Evolutionary conservation across 768 basidiomycete genomes (phyloP), one percentile per base, ranked within the genome.

Genomic region (Auricularia cornea): DNA sequence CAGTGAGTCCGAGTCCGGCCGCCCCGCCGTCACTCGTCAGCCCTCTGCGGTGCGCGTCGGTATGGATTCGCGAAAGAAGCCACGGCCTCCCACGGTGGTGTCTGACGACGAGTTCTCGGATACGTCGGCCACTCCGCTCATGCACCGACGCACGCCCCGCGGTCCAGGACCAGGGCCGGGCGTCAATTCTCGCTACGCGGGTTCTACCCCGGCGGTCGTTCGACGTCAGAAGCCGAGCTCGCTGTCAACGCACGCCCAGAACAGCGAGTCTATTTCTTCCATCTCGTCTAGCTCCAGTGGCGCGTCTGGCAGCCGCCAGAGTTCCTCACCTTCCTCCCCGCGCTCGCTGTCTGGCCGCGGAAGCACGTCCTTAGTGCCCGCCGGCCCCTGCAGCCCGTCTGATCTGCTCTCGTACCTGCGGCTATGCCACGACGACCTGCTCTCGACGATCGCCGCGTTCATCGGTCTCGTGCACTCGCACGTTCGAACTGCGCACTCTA

Each of bases 391-490:
- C 40, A 85, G 82, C 28, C 79, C 86, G 57, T 74, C 80, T 2
- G 87, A 90, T 69, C 83, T 92, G 4, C 80, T 89, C 74, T 87
- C 88, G 63, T 85, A 88, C 6, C 80, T 97, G 54, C 85, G 89
- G n/a, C 75, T 79, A 65, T 91, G 91, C 16, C 94, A 97, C 71
- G 94, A 97, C 71, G 84, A 89, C 59, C 90, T 95, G 69, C 80
- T 98, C 12, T 96, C 93, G 3, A 91, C 93, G 23, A 93, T 97
- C 70, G 95, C 97, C 26, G 96, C 95, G 5, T 94, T 99, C 73
- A 97, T 99, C 69, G 96, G 95, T 1, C 94, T 98, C 71, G 91
- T 94, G 1, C 96, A 98, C 70, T 91, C 92, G 18, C 92, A 98
- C 78, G 88, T 91, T 26, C 87, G 92, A 54, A 80, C 84, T 44